Conservation (phyloP, 78 protist species). For the Tieghemostelium lacteum region DNA sequence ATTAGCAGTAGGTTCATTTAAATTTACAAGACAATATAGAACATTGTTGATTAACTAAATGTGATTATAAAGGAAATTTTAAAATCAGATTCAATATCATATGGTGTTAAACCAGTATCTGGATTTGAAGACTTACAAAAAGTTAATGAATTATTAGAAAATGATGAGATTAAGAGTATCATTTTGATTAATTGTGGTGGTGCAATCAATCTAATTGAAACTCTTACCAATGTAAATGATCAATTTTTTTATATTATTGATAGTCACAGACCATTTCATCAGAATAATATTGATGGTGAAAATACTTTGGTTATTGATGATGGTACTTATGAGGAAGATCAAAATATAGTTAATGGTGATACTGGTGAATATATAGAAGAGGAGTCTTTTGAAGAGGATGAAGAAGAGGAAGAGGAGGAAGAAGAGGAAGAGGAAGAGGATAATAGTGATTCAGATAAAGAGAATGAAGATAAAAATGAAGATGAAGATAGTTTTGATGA, state of each 20-base stretch:
- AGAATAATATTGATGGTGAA: conserved; percentile 13
- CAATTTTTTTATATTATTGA: conserved; percentile 68
- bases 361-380: neutral
- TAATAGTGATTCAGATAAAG: neutral
- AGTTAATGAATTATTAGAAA: conserved; percentile 16
- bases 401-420: conserved; percentile 3
- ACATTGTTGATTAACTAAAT: neutral
- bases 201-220: conserved; percentile 18
- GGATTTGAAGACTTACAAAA: conserved; percentile 19
- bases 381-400: conserved; percentile 11
- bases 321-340: conserved; percentile 29
- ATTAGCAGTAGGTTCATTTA: conserved; percentile 55
- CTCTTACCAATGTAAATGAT: conserved; percentile 34
- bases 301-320: conserved; percentile 41
- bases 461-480: neutral
- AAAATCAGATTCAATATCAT: conserved; percentile 63
- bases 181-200: conserved; percentile 83
- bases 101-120: conserved; percentile 50
- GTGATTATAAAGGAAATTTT: conserved; percentile 37
- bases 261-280: conserved; percentile 72
- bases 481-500: neutral
- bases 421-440: conserved; percentile 29
- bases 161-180: conserved; percentile 63
- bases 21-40: neutral
- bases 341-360: neutral